Percentiles rank a stretch among this genome's conserved stretches.
Evolutionary conservation across 805 yeast genomes (phyloP).

Genomic region (Sugiyamaella marilandica): DNA sequence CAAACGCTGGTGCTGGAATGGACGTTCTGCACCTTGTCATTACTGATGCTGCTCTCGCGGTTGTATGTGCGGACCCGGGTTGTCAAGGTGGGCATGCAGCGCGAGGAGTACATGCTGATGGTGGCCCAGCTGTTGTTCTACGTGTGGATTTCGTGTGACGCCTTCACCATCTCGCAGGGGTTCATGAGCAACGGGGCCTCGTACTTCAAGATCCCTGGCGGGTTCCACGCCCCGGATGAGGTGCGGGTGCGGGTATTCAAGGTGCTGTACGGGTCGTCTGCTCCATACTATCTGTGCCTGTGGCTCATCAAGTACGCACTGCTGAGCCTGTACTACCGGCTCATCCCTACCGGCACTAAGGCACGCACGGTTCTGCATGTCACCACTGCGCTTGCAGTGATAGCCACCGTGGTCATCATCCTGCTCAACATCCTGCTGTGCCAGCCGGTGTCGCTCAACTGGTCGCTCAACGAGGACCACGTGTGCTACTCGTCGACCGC

Average conservation of each 20-base stretch:
- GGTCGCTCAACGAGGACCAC: constrained; percentile 18
- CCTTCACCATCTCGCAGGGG: constrained; percentile 20
- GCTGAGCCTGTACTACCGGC: constrained; percentile 25
- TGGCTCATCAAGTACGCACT: constrained; percentile 27
- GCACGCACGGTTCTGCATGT: constrained; percentile 19
- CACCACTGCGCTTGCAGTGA: constrained; percentile 16
- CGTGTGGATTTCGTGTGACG: constrained; percentile 24
- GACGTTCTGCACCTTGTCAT: constrained; percentile 19
- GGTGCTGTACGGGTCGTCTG: constrained; percentile 24
- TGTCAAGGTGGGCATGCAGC: constrained; percentile 22
- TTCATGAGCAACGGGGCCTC: constrained; percentile 24
- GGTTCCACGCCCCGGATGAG: constrained; percentile 7
- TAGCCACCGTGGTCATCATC: constrained; percentile 16
- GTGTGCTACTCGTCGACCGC: constrained; percentile 27
- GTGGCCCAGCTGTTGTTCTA: constrained; percentile 23
- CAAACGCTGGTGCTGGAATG: constrained; percentile 21
- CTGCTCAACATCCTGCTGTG: constrained; percentile 23
- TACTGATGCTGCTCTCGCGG: constrained; percentile 18
- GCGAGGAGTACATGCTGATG: constrained; percentile 23
- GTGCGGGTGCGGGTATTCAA: constrained; percentile 19
- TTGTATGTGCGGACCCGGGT: constrained; percentile 20
- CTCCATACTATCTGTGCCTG: constrained; percentile 24
- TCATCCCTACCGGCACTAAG: constrained; percentile 23
- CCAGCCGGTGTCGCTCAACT: constrained; percentile 25
- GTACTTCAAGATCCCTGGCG: constrained; percentile 12